Base-by-base conservation (phyloP, 2,329 filamentous ascomycete species). In the Hymenoscyphus salicellus region DNA sequence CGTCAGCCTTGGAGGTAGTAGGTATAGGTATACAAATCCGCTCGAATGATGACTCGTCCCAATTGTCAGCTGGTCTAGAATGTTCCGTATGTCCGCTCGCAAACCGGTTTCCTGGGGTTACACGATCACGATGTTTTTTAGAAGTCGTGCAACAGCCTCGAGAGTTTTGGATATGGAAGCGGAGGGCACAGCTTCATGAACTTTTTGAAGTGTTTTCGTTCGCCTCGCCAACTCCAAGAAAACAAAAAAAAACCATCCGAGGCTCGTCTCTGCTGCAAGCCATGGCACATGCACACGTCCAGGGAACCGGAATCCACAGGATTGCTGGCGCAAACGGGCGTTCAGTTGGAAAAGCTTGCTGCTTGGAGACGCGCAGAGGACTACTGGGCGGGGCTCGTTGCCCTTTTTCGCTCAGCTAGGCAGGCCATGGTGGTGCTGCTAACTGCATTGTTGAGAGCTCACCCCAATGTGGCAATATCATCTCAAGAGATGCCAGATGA, bases 1-100 rank as follows among this genome's bases (percentile, higher is more conserved):
- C 16, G 52, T 57, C 60, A 62, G 60, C 60, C 30, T 61, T n/a
- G n/a, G 20, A 38, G 33, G 60, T 30, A 30, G 28, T 30, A 30
- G 6, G 3, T 6, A 30, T 20, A 28, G 43, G 60, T 28, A 28
- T 23, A 36, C 36, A 28, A 30, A 43, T 38, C 60, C 57, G 60
- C 62, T 63, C 60, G 66, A 68, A 64, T 66, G 33, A 41, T 52
- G 57, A 11, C 55, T 55, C 52, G 59, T 63, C 49, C 17, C 38
- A 36, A 7, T 43, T 65, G 64, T 70, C 68, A 70, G 68, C 66
- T 66, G 68, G 59, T 61, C 55, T 20, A 46, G 28, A 26, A 59
- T 28, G 20, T 67, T 61, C 62, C 65, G 66, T 55, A 61, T 63
- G 66, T 60, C 62, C 60, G 60, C 55, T 58, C 38, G 38, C 32